A percentile compares a stretch with the other conserved stretches of the same genome.
Evolutionary conservation across 805 yeast species (phyloP).

Genomic region (Wickerhamomyces chaumierensis): DNA sequence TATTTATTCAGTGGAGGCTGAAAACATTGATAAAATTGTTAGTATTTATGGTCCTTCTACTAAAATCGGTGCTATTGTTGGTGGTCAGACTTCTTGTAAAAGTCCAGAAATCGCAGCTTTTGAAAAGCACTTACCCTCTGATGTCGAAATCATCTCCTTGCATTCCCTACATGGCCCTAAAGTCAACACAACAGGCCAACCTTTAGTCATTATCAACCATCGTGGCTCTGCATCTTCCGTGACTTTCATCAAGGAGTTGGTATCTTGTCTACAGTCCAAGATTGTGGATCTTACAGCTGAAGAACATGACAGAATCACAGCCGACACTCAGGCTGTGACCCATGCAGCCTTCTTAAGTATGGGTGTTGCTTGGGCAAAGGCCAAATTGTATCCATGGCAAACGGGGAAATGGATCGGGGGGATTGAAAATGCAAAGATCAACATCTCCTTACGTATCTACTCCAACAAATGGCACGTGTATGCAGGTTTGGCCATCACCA

Average conservation of each 20-base stretch:
- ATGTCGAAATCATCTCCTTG: slow-evolving; percentile 73
- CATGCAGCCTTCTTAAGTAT: slow-evolving; percentile 94
- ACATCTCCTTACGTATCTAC: slow-evolving; percentile 81
- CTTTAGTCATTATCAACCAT: slow-evolving; percentile 77
- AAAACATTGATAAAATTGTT: slow-evolving; percentile 64
- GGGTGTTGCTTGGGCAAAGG: slow-evolving; percentile 92
- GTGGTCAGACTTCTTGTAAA: slow-evolving; percentile 98
- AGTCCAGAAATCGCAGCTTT: slow-evolving; percentile 83
- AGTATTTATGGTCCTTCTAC: slow-evolving; percentile 75
- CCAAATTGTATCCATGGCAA: slow-evolving; percentile 86
- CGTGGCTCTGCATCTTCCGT: slow-evolving; percentile 43
- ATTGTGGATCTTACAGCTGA: slow-evolving; percentile 68
- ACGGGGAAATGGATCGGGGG: slow-evolving; percentile 84
- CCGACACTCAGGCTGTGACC: slow-evolving; percentile 97
- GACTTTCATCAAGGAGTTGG: slow-evolving; percentile 48
- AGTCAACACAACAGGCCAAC: slow-evolving; percentile 85
- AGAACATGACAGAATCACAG: slow-evolving; percentile 91
- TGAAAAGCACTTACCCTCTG: slow-evolving; percentile 62
- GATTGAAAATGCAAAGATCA: slow-evolving; percentile 89
- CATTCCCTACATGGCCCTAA: slow-evolving; percentile 95
- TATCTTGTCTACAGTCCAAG: slow-evolving; percentile 69
- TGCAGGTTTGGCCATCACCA: slow-evolving; percentile 93
- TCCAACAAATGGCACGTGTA: slow-evolving; percentile 97
- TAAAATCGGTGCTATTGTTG: slow-evolving; percentile 80
- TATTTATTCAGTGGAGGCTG: slow-evolving; percentile 91